Conservation (phyloP, 192 early-diverging fungal species). For the Podochytrium sp. region DNA sequence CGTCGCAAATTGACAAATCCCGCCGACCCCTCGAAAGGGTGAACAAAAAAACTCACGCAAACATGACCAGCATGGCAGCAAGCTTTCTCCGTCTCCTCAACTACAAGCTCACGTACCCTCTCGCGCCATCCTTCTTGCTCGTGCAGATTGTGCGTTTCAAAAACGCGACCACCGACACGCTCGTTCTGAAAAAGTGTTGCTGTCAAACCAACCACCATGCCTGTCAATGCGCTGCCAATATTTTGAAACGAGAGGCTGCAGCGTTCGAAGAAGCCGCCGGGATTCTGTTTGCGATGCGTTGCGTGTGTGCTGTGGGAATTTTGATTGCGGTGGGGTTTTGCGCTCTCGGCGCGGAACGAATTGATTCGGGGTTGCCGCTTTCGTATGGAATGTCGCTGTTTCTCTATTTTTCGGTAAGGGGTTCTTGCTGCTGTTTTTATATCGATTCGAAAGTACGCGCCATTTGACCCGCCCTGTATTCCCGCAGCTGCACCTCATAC, state of each 20-base stretch:
- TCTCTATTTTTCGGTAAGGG: conserved; percentile 5
- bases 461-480: neutral
- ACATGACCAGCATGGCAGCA: neutral
- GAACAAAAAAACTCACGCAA: neutral
- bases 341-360: too few species aligned
- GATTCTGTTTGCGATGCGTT: neutral
- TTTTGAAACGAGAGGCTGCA: neutral
- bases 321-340: neutral
- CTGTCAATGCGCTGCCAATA: neutral
- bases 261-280: neutral
- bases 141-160: neutral
- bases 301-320: neutral
- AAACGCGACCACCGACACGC: neutral
- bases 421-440: neutral
- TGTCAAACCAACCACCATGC: neutral
- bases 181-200: neutral
- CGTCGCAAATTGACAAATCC: neutral
- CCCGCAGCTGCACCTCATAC: conserved; percentile 3
- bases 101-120: conserved; percentile 16
- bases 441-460: neutral
- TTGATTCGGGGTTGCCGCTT: neutral
- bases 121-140: conserved; percentile 1
- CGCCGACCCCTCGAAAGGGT: too few species aligned
- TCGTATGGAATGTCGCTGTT: conserved; percentile 11
- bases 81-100: neutral